Evolutionary conservation across 352 stramenopile species (phyloP).

Genomic region (Plasmopara muralis): DNA sequence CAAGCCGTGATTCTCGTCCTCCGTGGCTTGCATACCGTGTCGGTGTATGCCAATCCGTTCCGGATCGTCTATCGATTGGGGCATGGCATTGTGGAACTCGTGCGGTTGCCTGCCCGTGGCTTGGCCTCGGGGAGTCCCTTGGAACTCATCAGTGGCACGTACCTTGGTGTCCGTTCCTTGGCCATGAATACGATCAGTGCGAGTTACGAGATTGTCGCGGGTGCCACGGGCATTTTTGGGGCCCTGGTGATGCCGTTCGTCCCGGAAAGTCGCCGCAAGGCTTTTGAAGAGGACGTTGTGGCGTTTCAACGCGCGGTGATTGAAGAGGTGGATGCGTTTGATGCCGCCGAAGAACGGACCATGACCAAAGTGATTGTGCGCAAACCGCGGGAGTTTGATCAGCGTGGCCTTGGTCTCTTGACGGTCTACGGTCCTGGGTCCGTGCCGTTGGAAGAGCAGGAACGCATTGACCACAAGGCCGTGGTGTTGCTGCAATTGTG

Average conservation of each 20-base stretch:
- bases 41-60: conserved; percentile 84
- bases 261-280: conserved; percentile 62
- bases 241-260: conserved; percentile 65
- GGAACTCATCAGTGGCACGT: conserved; percentile 75
- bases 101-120: conserved; percentile 69
- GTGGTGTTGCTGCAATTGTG: conserved; percentile 77
- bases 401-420: conserved; percentile 62
- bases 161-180: conserved; percentile 76
- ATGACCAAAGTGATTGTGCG: conserved; percentile 85
- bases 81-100: conserved; percentile 74
- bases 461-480: conserved; percentile 76
- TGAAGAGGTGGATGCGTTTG: conserved; percentile 82
- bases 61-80: conserved; percentile 81
- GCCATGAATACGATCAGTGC: conserved; percentile 88
- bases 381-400: conserved; percentile 78
- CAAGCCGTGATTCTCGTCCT: conserved; percentile 82
- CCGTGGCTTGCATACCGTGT: conserved; percentile 78
- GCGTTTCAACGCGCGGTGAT: conserved; percentile 84
- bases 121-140: conserved; percentile 76
- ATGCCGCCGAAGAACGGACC: conserved; percentile 78
- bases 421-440: conserved; percentile 80
- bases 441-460: conserved; percentile 85
- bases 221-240: conserved; percentile 66
- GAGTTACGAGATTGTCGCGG: conserved; percentile 83
- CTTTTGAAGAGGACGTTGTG: conserved; percentile 79